A percentile compares a stretch with the other conserved stretches of the same genome.
These are phyloP conservation scores for Nitzschia sp. DNA, from an alignment of 108 stramenopile genomes.

Conservation along the genomic window DNA sequence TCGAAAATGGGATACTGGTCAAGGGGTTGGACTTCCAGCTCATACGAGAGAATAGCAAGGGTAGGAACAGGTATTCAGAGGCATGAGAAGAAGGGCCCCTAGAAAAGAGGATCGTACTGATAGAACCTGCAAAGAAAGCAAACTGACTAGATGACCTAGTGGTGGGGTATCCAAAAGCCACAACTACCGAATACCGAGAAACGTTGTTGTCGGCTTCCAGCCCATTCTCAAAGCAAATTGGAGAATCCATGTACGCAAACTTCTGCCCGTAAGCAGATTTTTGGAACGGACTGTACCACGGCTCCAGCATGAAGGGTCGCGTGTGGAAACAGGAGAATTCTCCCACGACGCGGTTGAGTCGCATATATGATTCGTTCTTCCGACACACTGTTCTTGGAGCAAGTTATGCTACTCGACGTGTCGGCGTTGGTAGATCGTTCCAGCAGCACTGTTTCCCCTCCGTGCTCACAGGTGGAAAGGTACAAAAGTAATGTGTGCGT, in stretches of 20 bases:
- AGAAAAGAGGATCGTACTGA: too few relatives aligned
- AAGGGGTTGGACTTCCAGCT: too few relatives aligned
- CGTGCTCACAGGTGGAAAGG: constrained; percentile 24
- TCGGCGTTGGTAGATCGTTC: constrained; percentile 3
- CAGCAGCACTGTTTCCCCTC: constrained; percentile 36
- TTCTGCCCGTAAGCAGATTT: constrained; percentile 39
- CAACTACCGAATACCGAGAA: too few relatives aligned
- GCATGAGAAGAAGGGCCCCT: too few relatives aligned
- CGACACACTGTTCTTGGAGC: not conserved
- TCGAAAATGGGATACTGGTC: too few relatives aligned
- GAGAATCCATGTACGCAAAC: not conserved
- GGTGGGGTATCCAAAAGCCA: too few relatives aligned
- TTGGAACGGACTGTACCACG: constrained; percentile 20
- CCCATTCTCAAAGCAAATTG: not conserved
- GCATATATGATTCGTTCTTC: constrained; percentile 17
- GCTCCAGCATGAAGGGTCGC: constrained; percentile 31
- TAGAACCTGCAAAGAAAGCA: too few relatives aligned
- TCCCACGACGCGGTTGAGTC: constrained; percentile 20
- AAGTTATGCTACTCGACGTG: too few relatives aligned
- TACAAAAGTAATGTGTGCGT: constrained; percentile 40
- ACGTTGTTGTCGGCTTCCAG: not conserved
- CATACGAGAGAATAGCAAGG: too few relatives aligned
- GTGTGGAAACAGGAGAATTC: constrained; percentile 43
- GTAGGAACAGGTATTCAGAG: too few relatives aligned
- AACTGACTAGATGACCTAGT: too few relatives aligned